A percentile compares a stretch with the other conserved stretches of the same genome.
phyloP scores from a whole-genome alignment of 208 protist species.

The Acanthamoeba royreba region DNA sequence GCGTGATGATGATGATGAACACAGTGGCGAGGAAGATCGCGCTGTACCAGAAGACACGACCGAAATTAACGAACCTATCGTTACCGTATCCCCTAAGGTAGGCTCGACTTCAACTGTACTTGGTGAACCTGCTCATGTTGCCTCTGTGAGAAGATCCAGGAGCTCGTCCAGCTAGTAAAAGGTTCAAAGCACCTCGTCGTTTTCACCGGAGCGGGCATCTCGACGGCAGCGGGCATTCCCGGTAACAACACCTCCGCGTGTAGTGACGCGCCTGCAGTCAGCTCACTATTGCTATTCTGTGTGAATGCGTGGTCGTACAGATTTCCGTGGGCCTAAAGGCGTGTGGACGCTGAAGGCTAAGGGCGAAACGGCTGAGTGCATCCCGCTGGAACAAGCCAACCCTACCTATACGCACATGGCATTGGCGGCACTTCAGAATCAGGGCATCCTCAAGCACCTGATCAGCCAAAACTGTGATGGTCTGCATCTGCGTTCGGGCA shows the following conservation, averaged over 20 bases:
- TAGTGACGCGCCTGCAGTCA: background rate
- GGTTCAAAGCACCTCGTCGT: conserved; percentile 36
- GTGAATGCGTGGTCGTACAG: background rate
- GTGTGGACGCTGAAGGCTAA: conserved; percentile 59
- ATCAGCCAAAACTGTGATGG: conserved; percentile 55
- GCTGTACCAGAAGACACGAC: background rate
- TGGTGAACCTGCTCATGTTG: background rate
- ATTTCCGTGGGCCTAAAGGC: conserved; percentile 61
- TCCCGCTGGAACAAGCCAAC: background rate
- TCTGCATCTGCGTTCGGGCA: conserved; percentile 45
- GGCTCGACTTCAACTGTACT: too few relatives aligned
- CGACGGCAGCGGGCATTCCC: conserved; percentile 41
- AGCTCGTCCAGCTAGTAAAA: background rate
- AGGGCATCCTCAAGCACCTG: conserved; percentile 44
- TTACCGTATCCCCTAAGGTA: background rate
- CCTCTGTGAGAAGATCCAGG: background rate
- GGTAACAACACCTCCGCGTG: background rate
- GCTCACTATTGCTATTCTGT: background rate
- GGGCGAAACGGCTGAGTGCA: background rate
- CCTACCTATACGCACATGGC: conserved; percentile 69
- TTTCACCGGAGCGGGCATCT: conserved; percentile 58
- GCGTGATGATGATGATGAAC: background rate
- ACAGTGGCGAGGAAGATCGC: background rate
- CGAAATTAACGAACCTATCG: background rate
- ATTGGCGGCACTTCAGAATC: conserved; percentile 13